A percentile compares a stretch with the other conserved stretches of the same genome.
phyloP scores from a whole-genome alignment of 371 early-diverging fungal genomes.

The Umbelopsis sp. region DNA sequence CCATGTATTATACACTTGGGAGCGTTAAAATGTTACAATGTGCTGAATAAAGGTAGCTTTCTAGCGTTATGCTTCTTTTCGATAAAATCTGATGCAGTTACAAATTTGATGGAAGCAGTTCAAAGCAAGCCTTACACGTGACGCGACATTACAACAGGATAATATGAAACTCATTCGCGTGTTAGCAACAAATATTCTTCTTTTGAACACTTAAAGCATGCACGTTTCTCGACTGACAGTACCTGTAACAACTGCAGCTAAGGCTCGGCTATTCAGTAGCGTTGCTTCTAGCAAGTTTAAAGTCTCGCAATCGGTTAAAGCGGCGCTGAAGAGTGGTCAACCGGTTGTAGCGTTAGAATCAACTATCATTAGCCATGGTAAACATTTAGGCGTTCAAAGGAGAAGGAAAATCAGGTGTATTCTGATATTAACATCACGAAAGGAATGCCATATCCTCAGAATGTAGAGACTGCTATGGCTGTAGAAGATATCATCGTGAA shows the following conservation, averaged over 20 bases:
- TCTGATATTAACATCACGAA: background rate
- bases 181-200: too few relatives aligned
- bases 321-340: constrained; percentile 60
- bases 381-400: background rate
- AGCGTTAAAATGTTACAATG: too few relatives aligned
- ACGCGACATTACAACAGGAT: too few relatives aligned
- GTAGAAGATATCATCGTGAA: constrained; percentile 79
- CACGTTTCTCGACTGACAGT: background rate
- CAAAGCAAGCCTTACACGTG: too few relatives aligned
- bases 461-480: constrained; percentile 78
- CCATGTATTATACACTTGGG: too few relatives aligned
- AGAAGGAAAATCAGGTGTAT: background rate
- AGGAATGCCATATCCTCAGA: constrained; percentile 95
- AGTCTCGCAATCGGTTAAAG: constrained; percentile 34
- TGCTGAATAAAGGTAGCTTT: too few relatives aligned
- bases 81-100: too few relatives aligned
- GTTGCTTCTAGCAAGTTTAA: background rate
- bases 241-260: background rate
- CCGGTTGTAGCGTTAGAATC: constrained; percentile 94
- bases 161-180: too few relatives aligned
- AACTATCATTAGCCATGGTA: constrained; percentile 93
- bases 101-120: too few relatives aligned
- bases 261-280: background rate
- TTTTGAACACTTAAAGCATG: too few relatives aligned
- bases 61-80: too few relatives aligned